Evolutionary conservation across 306 rosid genomes (phyloP).

Genomic region (Cicer cuneatum): DNA sequence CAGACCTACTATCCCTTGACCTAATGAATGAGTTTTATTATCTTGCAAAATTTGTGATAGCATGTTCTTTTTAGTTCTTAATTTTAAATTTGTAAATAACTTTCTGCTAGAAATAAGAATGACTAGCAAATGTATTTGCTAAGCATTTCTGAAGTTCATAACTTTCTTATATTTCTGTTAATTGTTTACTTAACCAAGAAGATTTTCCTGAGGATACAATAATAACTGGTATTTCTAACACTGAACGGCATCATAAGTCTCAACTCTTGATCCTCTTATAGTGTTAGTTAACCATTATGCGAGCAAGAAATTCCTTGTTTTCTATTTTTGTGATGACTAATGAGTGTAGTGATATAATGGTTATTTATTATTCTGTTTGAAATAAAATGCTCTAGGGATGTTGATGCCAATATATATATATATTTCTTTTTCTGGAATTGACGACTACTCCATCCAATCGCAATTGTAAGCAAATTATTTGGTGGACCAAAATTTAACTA

Average conservation of each 20-base stretch:
- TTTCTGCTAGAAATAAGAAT: constrained; percentile 21
- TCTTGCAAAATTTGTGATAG: constrained; percentile 18
- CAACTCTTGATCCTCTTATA: constrained; percentile 9
- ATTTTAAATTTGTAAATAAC: constrained; percentile 16
- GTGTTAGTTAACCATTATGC: neutral
- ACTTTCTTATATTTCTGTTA: constrained; percentile 11
- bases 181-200: constrained; percentile 9
- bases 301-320: neutral
- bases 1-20: constrained; percentile 9
- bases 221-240: constrained; percentile 24
- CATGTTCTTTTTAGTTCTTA: neutral
- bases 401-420: constrained; percentile 27
- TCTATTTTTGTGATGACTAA: constrained; percentile 19
- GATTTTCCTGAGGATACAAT: constrained; percentile 11
- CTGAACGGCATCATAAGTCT: neutral
- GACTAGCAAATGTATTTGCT: neutral
- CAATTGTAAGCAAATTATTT: too few relatives aligned
- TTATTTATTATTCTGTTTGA: constrained; percentile 32
- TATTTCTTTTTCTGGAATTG: constrained; percentile 24
- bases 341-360: constrained; percentile 6
- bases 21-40: constrained; percentile 30
- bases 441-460: neutral
- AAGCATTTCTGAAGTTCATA: constrained; percentile 23
- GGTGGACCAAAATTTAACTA: too few relatives aligned
- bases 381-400: constrained; percentile 34